Base-by-base conservation (phyloP, 202 grass and related monocot genomes). In the Digitaria exilis region DNA sequence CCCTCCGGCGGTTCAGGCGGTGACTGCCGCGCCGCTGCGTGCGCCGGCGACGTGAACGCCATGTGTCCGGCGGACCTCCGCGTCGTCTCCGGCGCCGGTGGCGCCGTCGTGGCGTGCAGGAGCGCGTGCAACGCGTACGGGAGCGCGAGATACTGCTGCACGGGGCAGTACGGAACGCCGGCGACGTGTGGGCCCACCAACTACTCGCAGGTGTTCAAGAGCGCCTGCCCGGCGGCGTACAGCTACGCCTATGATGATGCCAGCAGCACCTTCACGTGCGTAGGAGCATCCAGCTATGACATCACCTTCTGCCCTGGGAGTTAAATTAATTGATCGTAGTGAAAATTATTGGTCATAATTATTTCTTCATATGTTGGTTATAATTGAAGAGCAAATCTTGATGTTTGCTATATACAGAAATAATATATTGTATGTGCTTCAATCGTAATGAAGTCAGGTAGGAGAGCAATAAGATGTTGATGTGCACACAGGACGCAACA, bases 221-320 rank as follows among this genome's bases (percentile, higher is more conserved):
- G 58, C 25, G 84, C 79, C 0, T 97, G 95, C 76, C 95, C 92
- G 62, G 59, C 82, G 43, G 92, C 95, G 0, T 97, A 97, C 75
- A 97, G 92, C 84, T 97, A 97, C 57, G 95, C 95, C 0, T 97
- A 88, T 22, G 95, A 97, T 59, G 95, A 97, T 62, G 69, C 83
- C 26, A 89, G 61, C 46, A 94, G 92, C 77, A 89, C 90, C 3
- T 97, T 97, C 84, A 97, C 95, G 13, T 97, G 95, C 50, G 22
- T 37, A 2, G 88, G 81, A 25, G 84, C 90, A 12, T 48, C 73
- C 62, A 80, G 48, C 22, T 97, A 97, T 52, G 58, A 76, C 78
- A 17, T 97, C 75, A 91, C 90, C 34, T 94, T 94, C 84, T 97
- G 95, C 48, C 92, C 92, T 37, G 78, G 73, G 13, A 21, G 25